These are phyloP conservation scores for Trichoderma arundinaceum DNA, from an alignment of 2,329 filamentous ascomycete genomes.

Conservation along the genomic window DNA sequence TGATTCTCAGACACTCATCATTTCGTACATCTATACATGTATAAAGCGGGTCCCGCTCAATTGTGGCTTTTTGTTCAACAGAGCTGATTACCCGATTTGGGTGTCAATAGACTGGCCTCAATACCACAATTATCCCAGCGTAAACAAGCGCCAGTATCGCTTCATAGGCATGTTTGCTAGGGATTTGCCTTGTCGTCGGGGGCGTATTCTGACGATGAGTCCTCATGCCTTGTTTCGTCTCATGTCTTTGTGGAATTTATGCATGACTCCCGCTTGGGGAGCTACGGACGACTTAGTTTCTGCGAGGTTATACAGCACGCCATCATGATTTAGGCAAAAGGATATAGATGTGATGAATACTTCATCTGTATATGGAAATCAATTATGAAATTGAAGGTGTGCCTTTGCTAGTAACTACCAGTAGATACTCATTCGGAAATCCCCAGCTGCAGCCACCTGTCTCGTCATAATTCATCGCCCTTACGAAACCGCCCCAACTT, in stretches of 20 bases:
- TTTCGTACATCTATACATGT: neutral
- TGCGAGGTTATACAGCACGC: too few species aligned
- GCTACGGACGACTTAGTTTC: too few species aligned
- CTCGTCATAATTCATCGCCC: neutral
- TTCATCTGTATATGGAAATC: too few species aligned
- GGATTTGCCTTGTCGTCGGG: too few species aligned
- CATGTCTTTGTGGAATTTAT: neutral
- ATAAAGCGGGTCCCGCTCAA: too few species aligned
- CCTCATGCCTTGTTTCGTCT: neutral
- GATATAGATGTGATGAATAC: too few species aligned
- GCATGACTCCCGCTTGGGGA: neutral
- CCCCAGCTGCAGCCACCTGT: neutral
- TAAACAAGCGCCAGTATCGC: neutral
- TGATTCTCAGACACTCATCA: too few species aligned
- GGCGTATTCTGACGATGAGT: neutral
- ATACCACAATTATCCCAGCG: conserved; percentile 30
- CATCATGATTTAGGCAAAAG: too few species aligned
- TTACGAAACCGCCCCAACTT: neutral
- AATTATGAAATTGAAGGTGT: too few species aligned
- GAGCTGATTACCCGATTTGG: conserved; percentile 29
- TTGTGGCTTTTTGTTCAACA: conserved; percentile 1
- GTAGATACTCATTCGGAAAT: too few species aligned
- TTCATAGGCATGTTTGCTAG: neutral
- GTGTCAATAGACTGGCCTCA: conserved; percentile 32
- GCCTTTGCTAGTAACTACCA: too few species aligned